phyloP scores from a whole-genome alignment of 192 early-diverging fungal species.

The Rhizoclosmatium globosum region DNA sequence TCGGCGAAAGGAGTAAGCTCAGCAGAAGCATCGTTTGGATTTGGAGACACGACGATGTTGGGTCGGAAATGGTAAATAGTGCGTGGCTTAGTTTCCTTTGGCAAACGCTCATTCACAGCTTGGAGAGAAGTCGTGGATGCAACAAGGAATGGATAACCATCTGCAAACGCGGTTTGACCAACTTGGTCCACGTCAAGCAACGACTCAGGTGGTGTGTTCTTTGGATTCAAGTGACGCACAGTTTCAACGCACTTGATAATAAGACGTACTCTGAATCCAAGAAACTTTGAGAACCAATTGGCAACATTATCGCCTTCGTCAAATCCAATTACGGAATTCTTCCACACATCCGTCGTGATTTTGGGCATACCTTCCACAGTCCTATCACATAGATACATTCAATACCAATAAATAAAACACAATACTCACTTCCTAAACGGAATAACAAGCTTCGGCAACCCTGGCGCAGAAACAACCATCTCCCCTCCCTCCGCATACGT shows the following conservation, averaged over 20 bases:
- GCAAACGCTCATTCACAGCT: slow-evolving; percentile 69
- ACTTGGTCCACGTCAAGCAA: background rate
- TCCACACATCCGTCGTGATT: slow-evolving; percentile 40
- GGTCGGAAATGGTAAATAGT: slow-evolving; percentile 72
- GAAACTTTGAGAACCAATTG: slow-evolving; percentile 59
- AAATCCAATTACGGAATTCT: slow-evolving; percentile 46
- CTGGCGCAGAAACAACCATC: slow-evolving; percentile 45
- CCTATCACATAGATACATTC: background rate
- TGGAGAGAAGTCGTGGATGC: slow-evolving; percentile 62
- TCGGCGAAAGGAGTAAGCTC: slow-evolving; percentile 67
- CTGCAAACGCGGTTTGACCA: slow-evolving; percentile 77
- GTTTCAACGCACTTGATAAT: slow-evolving; percentile 57
- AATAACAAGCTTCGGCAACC: slow-evolving; percentile 36
- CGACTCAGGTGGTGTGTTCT: slow-evolving; percentile 53
- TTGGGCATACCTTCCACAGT: background rate
- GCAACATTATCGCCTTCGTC: slow-evolving; percentile 73
- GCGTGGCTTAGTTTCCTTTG: slow-evolving; percentile 12
- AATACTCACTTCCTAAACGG: slow-evolving; percentile 14
- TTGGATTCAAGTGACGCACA: slow-evolving; percentile 46
- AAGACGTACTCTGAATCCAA: slow-evolving; percentile 52
- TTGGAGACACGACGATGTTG: slow-evolving; percentile 63
- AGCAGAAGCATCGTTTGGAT: slow-evolving; percentile 36
- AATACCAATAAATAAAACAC: background rate
- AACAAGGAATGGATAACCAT: slow-evolving; percentile 78
- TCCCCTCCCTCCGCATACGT: slow-evolving; percentile 41